These are phyloP conservation scores for Starmerella asiatica DNA, from an alignment of 805 yeast species.

Conservation along the genomic window DNA sequence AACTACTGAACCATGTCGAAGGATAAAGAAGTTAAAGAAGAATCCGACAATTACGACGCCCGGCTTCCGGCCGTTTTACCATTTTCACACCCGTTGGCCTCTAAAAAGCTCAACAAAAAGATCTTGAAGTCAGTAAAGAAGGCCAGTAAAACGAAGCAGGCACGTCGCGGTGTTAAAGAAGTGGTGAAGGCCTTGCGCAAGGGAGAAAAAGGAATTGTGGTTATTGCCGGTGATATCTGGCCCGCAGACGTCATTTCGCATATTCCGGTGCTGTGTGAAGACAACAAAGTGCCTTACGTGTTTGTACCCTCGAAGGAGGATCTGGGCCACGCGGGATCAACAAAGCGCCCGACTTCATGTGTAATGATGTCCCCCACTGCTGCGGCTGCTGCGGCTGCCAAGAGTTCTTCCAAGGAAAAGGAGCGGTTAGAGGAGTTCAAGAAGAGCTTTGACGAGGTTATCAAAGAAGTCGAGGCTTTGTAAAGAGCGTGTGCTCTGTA, in stretches of 20 bases:
- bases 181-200: constrained; percentile 95
- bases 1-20: constrained; percentile 10
- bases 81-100: constrained; percentile 89
- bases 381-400: constrained; percentile 52
- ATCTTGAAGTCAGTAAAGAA: constrained; percentile 90
- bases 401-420: constrained; percentile 45
- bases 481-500: background rate
- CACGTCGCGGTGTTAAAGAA: constrained; percentile 97
- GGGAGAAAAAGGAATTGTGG: constrained; percentile 93
- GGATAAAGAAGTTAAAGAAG: constrained; percentile 17
- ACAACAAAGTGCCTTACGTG: constrained; percentile 74
- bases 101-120: constrained; percentile 90
- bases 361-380: constrained; percentile 76
- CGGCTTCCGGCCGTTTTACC: constrained; percentile 83
- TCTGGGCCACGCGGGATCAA: constrained; percentile 96
- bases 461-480: constrained; percentile 56
- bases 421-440: constrained; percentile 74
- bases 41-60: constrained; percentile 63
- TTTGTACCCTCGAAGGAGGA: constrained; percentile 97
- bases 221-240: constrained; percentile 95
- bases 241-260: constrained; percentile 97
- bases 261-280: constrained; percentile 95
- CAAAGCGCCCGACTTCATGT: constrained; percentile 97
- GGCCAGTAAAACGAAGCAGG: constrained; percentile 96
- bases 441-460: constrained; percentile 84